phyloP scores from a whole-genome alignment of 2,329 filamentous ascomycete genomes.

The Xylariaceae sp. region DNA sequence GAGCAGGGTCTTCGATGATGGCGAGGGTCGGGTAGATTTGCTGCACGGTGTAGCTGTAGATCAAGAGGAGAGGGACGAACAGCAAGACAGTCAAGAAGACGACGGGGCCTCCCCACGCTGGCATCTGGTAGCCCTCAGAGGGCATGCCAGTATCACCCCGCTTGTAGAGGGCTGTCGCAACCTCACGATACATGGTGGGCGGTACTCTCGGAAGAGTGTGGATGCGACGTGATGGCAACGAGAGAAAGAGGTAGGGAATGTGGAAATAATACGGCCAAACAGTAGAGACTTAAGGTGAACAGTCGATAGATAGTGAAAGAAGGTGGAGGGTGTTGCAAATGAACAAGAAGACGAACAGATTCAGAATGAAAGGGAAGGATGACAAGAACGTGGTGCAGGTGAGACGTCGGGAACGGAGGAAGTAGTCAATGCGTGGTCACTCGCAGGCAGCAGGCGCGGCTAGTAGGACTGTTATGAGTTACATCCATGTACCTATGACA shows the following conservation, averaged over 20 bases:
- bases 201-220: slow-evolving; percentile 1
- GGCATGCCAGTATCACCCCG: slow-evolving; percentile 31
- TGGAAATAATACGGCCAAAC: background rate
- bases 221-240: background rate
- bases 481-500: too few species aligned
- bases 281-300: too few species aligned
- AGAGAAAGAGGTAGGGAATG: slow-evolving; percentile 4
- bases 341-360: background rate
- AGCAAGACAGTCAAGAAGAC: slow-evolving; percentile 44
- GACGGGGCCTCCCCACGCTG: slow-evolving; percentile 41
- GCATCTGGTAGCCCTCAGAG: slow-evolving; percentile 29
- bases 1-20: slow-evolving; percentile 55
- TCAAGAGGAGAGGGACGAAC: slow-evolving; percentile 37
- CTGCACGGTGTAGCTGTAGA: slow-evolving; percentile 45
- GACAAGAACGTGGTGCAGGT: background rate
- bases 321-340: too few species aligned
- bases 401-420: background rate
- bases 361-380: background rate
- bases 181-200: slow-evolving; percentile 31
- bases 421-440: background rate
- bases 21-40: slow-evolving; percentile 51
- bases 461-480: too few species aligned
- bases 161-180: slow-evolving; percentile 33
- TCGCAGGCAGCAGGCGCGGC: too few species aligned
- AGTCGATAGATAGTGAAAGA: too few species aligned